Evolutionary conservation across 1,284 basidiomycete genomes (phyloP).

Genomic region (Pisolithus thermaeus): DNA sequence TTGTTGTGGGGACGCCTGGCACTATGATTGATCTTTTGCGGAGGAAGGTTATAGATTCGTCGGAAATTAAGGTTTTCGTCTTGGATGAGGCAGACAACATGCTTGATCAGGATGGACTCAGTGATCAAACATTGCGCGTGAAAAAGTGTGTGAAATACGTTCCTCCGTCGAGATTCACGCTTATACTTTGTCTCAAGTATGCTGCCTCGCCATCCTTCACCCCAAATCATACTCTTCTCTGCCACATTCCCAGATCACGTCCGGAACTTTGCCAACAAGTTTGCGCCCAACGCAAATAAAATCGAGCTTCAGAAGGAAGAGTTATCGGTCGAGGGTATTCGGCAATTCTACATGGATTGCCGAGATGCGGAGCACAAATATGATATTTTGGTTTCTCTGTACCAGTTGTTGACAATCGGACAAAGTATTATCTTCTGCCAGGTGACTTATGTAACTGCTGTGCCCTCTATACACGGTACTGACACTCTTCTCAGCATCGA

Average conservation of each 20-base stretch:
- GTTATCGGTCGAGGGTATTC: conserved; percentile 90
- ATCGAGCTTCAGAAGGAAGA: conserved; percentile 96
- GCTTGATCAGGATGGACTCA: conserved; percentile 92
- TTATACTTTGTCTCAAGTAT: conserved; percentile 38
- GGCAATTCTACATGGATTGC: conserved; percentile 98
- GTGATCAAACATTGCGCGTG: conserved; percentile 93
- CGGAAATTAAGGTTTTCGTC: conserved; percentile 88
- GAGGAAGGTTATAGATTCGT: conserved; percentile 70
- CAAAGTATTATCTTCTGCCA: conserved; percentile 98
- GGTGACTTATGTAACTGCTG: conserved; percentile 36
- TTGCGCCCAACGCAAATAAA: conserved; percentile 94
- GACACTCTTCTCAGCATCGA: conserved; percentile 53
- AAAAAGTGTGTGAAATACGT: conserved; percentile 58
- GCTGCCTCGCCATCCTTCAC: conserved; percentile 48
- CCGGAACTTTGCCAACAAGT: conserved; percentile 82
- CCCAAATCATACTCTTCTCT: conserved; percentile 94
- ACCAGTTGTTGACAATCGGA: conserved; percentile 89
- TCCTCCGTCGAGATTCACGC: conserved; percentile 1
- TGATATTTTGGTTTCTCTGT: conserved; percentile 89
- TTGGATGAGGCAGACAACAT: conserved; percentile 99
- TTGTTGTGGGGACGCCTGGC: conserved; percentile 95
- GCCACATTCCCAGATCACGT: conserved; percentile 97
- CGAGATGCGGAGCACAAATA: conserved; percentile 89
- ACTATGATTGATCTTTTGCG: conserved; percentile 86
- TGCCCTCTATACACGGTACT: conserved; percentile 3